Base-by-base conservation (phyloP, 139 green algal genomes). In the Desmodesmus armatus region DNA sequence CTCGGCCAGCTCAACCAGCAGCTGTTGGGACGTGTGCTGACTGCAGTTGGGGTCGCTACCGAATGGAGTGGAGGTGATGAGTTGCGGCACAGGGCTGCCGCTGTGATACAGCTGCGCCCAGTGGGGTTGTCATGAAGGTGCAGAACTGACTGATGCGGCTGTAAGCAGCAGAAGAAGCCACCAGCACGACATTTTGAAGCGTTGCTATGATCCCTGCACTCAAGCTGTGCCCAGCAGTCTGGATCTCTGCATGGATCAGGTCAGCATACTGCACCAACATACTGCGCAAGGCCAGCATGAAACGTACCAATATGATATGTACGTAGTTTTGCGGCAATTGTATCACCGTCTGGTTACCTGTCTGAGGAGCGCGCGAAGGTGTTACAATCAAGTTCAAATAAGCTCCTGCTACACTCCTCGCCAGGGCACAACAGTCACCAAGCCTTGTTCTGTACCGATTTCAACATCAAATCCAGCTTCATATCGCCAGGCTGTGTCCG, bases 51-150 rank as follows among this genome's bases (percentile, higher is more conserved):
- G 0, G 77, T 58, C 6, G 77, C 77, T 44, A 27, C 74, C n/a
- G 40, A 37, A 0, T 62, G n/a, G 40, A 13, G 3, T 62, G 35
- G 17, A 21, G 53, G 40, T 21, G 37, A 33, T 55, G n/a, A n/a
- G n/a, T n/a, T n/a, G n/a, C n/a, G n/a, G n/a, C n/a, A n/a, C n/a
- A n/a, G 55, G 39, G 25, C 35, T 83, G 37, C 39, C 58, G 6
- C 27, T 83, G 41, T 27, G 37, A 21, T n/a, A 13, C 37, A 21
- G 15, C 74, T 5, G 77, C 58, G 11, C 40, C 43, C 40, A 43
- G 37, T 0, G 19, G 23, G 7, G n/a, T 5, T 21, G 25, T 65
- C 27, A 83, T 83, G 55, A 83, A 83, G 23, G 77, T 74, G 58
- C 77, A 83, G 58, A 83, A 83, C 23, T 83, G 55, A 83, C n/a